Conservation (phyloP, 441 rosid genomes). For the Pelargonium hybrid region DNA sequence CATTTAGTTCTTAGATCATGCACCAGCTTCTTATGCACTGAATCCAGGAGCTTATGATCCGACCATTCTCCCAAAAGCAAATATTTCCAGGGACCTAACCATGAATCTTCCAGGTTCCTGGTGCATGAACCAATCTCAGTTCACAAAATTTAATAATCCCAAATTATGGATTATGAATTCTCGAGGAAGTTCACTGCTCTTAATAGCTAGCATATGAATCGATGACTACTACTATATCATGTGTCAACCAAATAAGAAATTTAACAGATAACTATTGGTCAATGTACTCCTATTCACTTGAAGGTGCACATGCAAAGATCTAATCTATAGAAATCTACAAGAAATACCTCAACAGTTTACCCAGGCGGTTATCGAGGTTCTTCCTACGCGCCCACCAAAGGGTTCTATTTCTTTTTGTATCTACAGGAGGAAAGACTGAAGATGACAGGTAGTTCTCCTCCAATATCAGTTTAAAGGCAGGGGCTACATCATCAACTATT, state of each 20-base stretch:
- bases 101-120: slow-evolving; percentile 74
- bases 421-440: slow-evolving; percentile 37
- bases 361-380: slow-evolving; percentile 66
- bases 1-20: slow-evolving; percentile 61
- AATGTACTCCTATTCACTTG: background rate
- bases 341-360: slow-evolving; percentile 53
- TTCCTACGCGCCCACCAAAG: slow-evolving; percentile 80
- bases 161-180: background rate
- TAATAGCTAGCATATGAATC: background rate
- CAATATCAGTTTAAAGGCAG: slow-evolving; percentile 63
- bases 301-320: background rate
- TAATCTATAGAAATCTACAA: background rate
- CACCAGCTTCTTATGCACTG: slow-evolving; percentile 42
- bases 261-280: background rate
- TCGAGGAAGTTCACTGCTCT: background rate
- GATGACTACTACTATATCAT: too few relatives aligned
- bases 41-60: slow-evolving; percentile 33
- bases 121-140: slow-evolving; percentile 13
- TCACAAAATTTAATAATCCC: background rate
- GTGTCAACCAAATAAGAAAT: background rate
- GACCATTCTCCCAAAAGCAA: slow-evolving; percentile 55
- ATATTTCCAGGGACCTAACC: slow-evolving; percentile 82
- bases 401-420: slow-evolving; percentile 41
- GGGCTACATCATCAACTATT: slow-evolving; percentile 65
- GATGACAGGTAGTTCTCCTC: slow-evolving; percentile 65